phyloP scores from a whole-genome alignment of 805 yeast species.

The Grigorovia transvaalensis region DNA sequence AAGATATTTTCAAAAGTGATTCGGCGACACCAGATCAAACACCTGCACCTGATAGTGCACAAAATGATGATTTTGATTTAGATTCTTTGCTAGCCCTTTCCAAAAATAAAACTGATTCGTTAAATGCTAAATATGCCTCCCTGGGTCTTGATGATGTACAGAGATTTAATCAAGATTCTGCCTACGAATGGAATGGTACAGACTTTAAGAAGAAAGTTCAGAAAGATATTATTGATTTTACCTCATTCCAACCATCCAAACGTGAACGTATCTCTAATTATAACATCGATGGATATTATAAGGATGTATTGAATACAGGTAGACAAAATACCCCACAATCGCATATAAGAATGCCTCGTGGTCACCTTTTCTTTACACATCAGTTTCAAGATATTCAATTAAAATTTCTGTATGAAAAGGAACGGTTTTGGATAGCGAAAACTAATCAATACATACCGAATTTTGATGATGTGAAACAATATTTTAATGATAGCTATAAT shows the following conservation, averaged over 20 bases:
- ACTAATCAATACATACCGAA: constrained; percentile 57
- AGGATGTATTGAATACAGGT: constrained; percentile 68
- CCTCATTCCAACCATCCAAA: constrained; percentile 80
- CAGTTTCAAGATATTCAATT: constrained; percentile 81
- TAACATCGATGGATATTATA: constrained; percentile 77
- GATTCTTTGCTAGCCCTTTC: constrained; percentile 52
- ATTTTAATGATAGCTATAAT: constrained; percentile 29
- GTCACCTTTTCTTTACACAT: constrained; percentile 73
- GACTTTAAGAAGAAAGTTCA: constrained; percentile 54
- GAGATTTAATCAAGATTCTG: constrained; percentile 61
- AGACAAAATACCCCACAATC: constrained; percentile 41
- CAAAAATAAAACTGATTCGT: constrained; percentile 50
- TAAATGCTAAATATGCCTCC: constrained; percentile 53
- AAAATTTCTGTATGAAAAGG: constrained; percentile 67
- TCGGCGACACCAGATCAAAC: constrained; percentile 13
- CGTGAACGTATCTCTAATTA: constrained; percentile 79
- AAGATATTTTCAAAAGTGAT: constrained; percentile 37
- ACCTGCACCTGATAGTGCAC: constrained; percentile 21
- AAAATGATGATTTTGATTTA: constrained; percentile 39
- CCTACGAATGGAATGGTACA: constrained; percentile 83
- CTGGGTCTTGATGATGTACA: constrained; percentile 71
- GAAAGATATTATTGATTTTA: constrained; percentile 41
- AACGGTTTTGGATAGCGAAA: constrained; percentile 66
- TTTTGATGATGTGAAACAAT: constrained; percentile 41
- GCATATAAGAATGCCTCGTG: constrained; percentile 79